Evolutionary conservation across 1,284 basidiomycete species (phyloP), one percentile per base, ranked within the genome.

Genomic region (Cutaneotrichosporon curvatum): DNA sequence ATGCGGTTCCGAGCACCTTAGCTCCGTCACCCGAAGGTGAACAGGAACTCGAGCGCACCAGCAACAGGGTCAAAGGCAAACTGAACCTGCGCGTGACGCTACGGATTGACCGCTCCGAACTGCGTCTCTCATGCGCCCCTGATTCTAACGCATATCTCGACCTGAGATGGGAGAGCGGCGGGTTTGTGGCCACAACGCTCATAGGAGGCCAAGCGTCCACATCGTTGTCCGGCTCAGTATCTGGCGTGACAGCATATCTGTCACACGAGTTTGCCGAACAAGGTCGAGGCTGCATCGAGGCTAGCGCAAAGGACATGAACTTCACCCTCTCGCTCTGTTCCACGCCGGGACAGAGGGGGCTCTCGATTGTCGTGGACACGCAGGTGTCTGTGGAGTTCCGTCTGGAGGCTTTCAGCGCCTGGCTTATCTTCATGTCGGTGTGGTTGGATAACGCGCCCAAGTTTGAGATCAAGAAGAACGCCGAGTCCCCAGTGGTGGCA

Each of bases 81-180:
- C 52, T 63, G 18, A 51, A 51, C 4, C 16, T 68, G 3, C 55
- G 80, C 49, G 79, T 92, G 70, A 88, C 86, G 53, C 75, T 95
- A 21, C 85, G 86, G 20, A 91, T 95, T 54, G 88, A 94, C 62
- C 79, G 84, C 57, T 94, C 90, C 1, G 82, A 78, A 47, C 75
- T 95, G 37, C 81, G 85, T 46, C 73, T 95, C 21, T 87, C 84
- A 1, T 94, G 90, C 57, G 81, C 83, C 47, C 86, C 87, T 0
- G 87, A 90, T 60, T 87, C 88, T 40, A 88, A 90, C 56, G 89
- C 92, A 14, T 78, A 85, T 34, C 86, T 85, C 16, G 83, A 83
- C 2, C 65, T 94, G 25, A 79, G 86, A 41, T 95, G 90, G 90
- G 83, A 91, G 50, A 91, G 85, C 56, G 90, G 90, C 31, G 89